Evolutionary conservation across 1,284 basidiomycete species (phyloP), one percentile per base, ranked within the genome.

Genomic region (Cutaneotrichosporon spelunceum): DNA sequence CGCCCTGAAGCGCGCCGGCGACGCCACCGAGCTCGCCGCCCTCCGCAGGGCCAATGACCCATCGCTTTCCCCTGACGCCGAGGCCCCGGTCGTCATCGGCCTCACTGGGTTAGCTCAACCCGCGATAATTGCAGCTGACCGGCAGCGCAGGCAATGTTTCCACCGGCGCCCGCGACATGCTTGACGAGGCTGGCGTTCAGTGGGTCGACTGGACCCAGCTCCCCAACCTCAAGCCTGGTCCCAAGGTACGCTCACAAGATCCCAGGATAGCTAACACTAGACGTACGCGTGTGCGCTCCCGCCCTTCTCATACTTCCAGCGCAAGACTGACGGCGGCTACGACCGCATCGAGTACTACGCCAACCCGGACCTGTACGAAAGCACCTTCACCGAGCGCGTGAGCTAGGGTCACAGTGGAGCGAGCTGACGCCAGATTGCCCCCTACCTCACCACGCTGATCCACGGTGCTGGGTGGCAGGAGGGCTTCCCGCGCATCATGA

Each of bases 381-480:
- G 88, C 9, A 79, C 82, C 1, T 93, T 94, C 71, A 82, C 84
- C 55, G 82, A 84, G 16, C 86, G 84, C 79, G 90, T 90, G 66
- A 26, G 78, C 65, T n/a, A 9, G n/a, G n/a, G 10, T 36, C 21
- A 27, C 16, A 7, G 29, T 11, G 50, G 23, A 16, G 3, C 29
- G 23, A 29, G 33, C 62, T 57, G 56, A 33, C 13, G 13, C 16
- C 60, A 90, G 89, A 82, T 93, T 44, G 90, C 90, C 0, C 92
- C 90, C 0, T 91, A 90, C 75, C 80, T 91, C 3, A 91, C 89
- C 0, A 83, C 91, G 5, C 83, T 94, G 60, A 81, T 95, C 55
- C 91, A 95, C 67, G 92, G 91, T 9, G 85, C 87, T 0, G 91
- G 91, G 30, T 95, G 92, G 91, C 81, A 85, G 19, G 82, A 84